Conservation (phyloP, 2,329 filamentous ascomycete species). For the Apiospora aurea region DNA sequence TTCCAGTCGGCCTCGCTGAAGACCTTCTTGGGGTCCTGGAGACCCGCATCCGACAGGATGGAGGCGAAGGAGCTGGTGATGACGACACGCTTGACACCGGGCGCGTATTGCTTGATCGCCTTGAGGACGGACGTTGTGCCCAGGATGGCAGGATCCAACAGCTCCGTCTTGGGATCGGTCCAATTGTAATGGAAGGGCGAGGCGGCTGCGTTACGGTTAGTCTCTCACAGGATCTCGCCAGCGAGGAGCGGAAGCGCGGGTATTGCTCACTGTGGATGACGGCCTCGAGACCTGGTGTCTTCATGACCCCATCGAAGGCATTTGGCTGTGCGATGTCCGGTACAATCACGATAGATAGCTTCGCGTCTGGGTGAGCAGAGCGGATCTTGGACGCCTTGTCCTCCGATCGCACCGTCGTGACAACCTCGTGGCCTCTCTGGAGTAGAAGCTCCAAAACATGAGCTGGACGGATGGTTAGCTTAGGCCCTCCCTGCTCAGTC, state of each 20-base stretch:
- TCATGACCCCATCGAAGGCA: conserved; percentile 73
- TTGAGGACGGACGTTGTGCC: conserved; percentile 74
- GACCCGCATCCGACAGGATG: conserved; percentile 50
- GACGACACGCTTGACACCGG: conserved; percentile 73
- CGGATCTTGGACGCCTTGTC: conserved; percentile 61
- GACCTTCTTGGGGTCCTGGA: conserved; percentile 47
- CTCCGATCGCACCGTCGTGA: conserved; percentile 63
- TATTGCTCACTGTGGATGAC: conserved; percentile 58
- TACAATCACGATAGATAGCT: conserved; percentile 66
- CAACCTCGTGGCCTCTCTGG: conserved; percentile 55
- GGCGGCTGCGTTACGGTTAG: conserved; percentile 45
- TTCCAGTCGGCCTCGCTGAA: conserved; percentile 62
- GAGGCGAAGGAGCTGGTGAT: conserved; percentile 64
- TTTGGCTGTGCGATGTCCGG: conserved; percentile 76
- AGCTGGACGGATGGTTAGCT: conserved; percentile 43
- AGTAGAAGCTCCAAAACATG: conserved; percentile 64
- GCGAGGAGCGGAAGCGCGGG: neutral
- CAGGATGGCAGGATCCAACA: conserved; percentile 64
- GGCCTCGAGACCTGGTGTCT: conserved; percentile 57
- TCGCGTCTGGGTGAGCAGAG: conserved; percentile 53
- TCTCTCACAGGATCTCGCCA: neutral
- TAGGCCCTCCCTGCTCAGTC: neutral
- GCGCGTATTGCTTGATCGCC: conserved; percentile 66
- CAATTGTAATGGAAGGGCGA: conserved; percentile 65
- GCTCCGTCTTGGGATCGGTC: conserved; percentile 57